phyloP scores from a whole-genome alignment of 1,284 basidiomycete species.

The Tetrapyrgos nigripes region DNA sequence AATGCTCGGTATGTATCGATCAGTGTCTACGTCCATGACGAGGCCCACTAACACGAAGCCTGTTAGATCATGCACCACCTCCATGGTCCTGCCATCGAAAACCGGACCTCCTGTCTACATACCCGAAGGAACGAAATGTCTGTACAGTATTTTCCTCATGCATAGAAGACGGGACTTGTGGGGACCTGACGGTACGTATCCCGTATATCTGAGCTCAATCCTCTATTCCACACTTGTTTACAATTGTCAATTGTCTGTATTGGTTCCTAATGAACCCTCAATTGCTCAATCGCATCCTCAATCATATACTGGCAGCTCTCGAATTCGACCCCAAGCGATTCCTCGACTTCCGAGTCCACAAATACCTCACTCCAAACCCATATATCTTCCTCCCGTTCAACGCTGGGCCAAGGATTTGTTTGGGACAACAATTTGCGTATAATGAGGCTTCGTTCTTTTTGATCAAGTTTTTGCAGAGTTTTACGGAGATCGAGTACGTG shows the following conservation, averaged over 20 bases:
- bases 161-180: slow-evolving; percentile 34
- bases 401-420: slow-evolving; percentile 61
- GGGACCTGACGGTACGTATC: slow-evolving; percentile 30
- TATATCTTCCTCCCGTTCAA: slow-evolving; percentile 69
- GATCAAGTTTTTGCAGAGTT: slow-evolving; percentile 50
- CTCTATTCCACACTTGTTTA: not conserved
- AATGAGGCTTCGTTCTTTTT: slow-evolving; percentile 48
- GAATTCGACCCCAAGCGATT: slow-evolving; percentile 67
- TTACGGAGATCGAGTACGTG: slow-evolving; percentile 46
- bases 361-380: slow-evolving; percentile 59
- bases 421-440: slow-evolving; percentile 58
- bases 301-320: slow-evolving; percentile 38
- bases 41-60: slow-evolving; percentile 27
- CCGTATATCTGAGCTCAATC: not conserved
- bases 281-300: not conserved
- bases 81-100: slow-evolving; percentile 30
- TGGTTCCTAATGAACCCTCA: too few relatives aligned
- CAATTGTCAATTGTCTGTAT: not conserved
- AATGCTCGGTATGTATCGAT: slow-evolving; percentile 32
- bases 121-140: slow-evolving; percentile 29
- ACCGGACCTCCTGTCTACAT: slow-evolving; percentile 33
- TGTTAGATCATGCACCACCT: slow-evolving; percentile 22
- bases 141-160: slow-evolving; percentile 27
- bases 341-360: slow-evolving; percentile 55
- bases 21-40: not conserved